Evolutionary conservation across 129 eudicot genomes (phyloP).

Genomic region (Ambrosia trifida): DNA sequence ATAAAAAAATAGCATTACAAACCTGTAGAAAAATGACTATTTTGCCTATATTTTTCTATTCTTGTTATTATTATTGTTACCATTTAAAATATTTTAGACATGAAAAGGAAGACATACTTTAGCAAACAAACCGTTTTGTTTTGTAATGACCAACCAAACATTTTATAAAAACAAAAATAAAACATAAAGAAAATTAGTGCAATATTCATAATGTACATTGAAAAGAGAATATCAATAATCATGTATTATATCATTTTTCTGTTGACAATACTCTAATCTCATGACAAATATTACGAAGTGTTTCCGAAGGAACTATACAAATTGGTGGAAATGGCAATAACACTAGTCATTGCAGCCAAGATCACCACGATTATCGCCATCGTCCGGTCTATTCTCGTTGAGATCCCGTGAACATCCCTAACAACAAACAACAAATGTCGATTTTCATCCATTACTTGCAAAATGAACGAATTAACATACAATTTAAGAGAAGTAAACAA

Average conservation of each 20-base stretch:
- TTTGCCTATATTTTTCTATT: not conserved
- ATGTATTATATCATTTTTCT: not conserved
- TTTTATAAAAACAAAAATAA: no score
- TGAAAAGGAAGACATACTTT: not conserved
- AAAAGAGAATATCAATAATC: not conserved
- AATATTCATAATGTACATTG: no score
- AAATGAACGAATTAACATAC: not conserved
- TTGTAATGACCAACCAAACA: no score
- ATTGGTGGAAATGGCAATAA: slow-evolving; percentile 64
- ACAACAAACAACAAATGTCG: not conserved
- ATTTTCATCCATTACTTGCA: not conserved
- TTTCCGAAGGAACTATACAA: slow-evolving; percentile 42
- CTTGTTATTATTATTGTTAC: not conserved
- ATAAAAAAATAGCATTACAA: not conserved
- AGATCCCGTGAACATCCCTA: slow-evolving; percentile 71
- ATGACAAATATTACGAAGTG: not conserved
- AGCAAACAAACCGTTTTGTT: not conserved
- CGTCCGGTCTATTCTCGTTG: slow-evolving; percentile 50
- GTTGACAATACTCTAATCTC: not conserved
- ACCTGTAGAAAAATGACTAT: not conserved
- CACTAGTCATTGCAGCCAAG: slow-evolving; percentile 66
- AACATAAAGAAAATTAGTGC: no score
- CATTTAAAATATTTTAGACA: not conserved
- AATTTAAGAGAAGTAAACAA: not conserved
- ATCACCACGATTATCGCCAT: slow-evolving; percentile 65